phyloP scores from a whole-genome alignment of 2,329 filamentous ascomycete species.

The Phyllosticta citrichinensis region DNA sequence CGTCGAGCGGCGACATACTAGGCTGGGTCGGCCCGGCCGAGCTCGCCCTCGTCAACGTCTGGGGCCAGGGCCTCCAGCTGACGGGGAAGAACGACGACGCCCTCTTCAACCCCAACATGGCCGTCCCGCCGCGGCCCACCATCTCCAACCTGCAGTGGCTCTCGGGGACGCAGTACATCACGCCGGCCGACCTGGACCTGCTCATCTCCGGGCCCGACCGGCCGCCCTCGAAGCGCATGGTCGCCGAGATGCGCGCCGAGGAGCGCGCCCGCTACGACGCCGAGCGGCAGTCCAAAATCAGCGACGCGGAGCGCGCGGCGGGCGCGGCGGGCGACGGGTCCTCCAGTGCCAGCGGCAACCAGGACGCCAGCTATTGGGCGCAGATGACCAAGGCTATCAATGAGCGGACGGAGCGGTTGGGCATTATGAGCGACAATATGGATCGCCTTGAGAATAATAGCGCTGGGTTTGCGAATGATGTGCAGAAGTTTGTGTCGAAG shows the following conservation, averaged over 20 bases:
- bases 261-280: conserved; percentile 45
- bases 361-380: conserved; percentile 54
- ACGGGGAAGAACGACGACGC: conserved; percentile 45
- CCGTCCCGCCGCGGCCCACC: conserved; percentile 71
- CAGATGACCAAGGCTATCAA: conserved; percentile 83
- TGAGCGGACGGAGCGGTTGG: conserved; percentile 80
- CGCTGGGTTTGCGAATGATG: conserved; percentile 75
- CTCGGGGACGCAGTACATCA: conserved; percentile 84
- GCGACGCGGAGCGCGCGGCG: conserved; percentile 14
- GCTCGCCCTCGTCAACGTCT: conserved; percentile 71
- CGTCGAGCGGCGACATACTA: conserved; percentile 69
- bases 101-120: conserved; percentile 66
- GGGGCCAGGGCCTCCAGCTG: conserved; percentile 54
- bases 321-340: conserved; percentile 12
- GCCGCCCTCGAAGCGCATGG: conserved; percentile 79
- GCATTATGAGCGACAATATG: conserved; percentile 74
- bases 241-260: conserved; percentile 68
- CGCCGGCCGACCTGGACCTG: conserved; percentile 76
- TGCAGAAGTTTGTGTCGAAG: conserved; percentile 72
- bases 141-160: conserved; percentile 98
- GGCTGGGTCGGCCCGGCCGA: conserved; percentile 86
- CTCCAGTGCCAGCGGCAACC: conserved; percentile 12
- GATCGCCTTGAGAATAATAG: conserved; percentile 72
- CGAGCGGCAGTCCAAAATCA: conserved; percentile 27
- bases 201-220: conserved; percentile 83